Base-by-base conservation (phyloP, 331 rosid genomes). In the Pyrus hybrid region DNA sequence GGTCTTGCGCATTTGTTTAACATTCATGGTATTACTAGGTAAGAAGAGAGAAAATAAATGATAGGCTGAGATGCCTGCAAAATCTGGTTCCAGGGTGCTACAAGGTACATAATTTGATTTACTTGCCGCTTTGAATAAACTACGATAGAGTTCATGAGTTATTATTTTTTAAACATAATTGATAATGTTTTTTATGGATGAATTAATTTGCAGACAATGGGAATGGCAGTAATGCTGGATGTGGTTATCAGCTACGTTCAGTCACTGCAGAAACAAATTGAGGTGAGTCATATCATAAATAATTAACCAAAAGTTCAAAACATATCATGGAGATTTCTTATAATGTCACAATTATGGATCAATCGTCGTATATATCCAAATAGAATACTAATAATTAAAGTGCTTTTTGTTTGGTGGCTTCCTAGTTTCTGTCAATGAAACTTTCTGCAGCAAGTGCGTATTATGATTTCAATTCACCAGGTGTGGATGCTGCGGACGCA, bases 401-500 rank as follows among this genome's bases (percentile, higher is more conserved):
- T 14, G 20, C 12, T 18, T 33, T 73, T 14, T 32, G 25, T 13
- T 64, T 60, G 25, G 45, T 45, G 60, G 12, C 68, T 12, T 82
- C 33, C 14, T 43, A 89, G 92, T 89, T 85, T 71, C 89, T 89
- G 5, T 90, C 90, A 43, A 75, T 80, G 92, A 90, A 90, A 83
- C 89, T 90, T 57, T 84, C 92, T 13, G 84, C 88, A 71, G 95
- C 89, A 68, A 90, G 89, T 67, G 78, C 79, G 83, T 78, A 65
- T 62, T 82, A 74, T 77, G 89, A 85, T 67, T 75, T 82, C 68
- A 82, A 73, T 83, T 53, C 58, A 54, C 32, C 75, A 1, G 82
- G 73, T 18, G 73, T 74, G 74, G 79, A 84, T 76, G 74, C 74
- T 28, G 20, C 65, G 9, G 77, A 81, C 70, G 63, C 77, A 62